Conservation (phyloP, 2,329 filamentous ascomycete species). For the Sphaceloma murrayae region DNA sequence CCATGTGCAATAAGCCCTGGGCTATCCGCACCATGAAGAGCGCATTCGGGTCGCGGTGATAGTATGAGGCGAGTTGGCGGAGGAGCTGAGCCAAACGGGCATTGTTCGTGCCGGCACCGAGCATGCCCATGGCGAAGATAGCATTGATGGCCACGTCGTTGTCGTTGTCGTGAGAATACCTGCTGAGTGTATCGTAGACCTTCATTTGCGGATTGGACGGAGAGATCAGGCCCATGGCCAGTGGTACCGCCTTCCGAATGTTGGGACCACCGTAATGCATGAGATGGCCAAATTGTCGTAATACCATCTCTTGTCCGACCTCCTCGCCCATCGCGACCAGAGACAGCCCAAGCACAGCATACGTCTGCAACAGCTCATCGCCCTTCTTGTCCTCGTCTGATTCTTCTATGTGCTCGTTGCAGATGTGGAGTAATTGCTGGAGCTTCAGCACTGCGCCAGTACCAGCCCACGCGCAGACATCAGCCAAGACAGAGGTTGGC, state of each 20-base stretch:
- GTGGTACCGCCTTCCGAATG: constrained; percentile 87
- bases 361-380: constrained; percentile 89
- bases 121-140: constrained; percentile 97
- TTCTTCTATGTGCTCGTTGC: constrained; percentile 94
- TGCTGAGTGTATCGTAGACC: constrained; percentile 93
- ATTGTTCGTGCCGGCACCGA: constrained; percentile 96
- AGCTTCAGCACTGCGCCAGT: constrained; percentile 96
- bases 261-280: constrained; percentile 99
- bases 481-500: constrained; percentile 85
- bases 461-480: constrained; percentile 96
- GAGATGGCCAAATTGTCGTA: constrained; percentile 91
- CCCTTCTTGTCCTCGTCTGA: constrained; percentile 73
- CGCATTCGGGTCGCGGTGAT: constrained; percentile 90
- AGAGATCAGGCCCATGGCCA: constrained; percentile 93
- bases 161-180: constrained; percentile 98
- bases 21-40: constrained; percentile 99
- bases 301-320: constrained; percentile 95
- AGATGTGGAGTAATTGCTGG: constrained; percentile 93
- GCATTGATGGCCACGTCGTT: constrained; percentile 97
- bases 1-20: constrained; percentile 96
- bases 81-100: constrained; percentile 90
- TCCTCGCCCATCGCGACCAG: constrained; percentile 98
- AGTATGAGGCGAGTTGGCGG: constrained; percentile 92
- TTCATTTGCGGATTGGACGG: constrained; percentile 99
- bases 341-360: constrained; percentile 87